phyloP scores from a whole-genome alignment of 257 asterid genomes.

The Solanum chilense region DNA sequence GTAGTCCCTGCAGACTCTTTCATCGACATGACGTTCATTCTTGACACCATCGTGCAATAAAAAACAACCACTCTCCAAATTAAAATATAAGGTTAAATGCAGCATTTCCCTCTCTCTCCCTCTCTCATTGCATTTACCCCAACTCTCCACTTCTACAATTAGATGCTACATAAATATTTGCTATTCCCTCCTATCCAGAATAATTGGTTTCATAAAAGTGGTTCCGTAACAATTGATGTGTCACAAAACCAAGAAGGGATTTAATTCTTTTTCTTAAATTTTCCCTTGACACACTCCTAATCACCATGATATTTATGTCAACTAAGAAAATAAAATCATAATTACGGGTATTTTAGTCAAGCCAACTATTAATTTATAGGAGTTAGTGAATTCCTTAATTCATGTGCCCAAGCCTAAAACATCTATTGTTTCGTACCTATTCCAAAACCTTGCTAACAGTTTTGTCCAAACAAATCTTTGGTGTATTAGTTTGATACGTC shows the following conservation, averaged over 20 bases:
- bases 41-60: not conserved
- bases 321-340: not conserved
- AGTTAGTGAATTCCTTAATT: not conserved
- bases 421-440: not conserved
- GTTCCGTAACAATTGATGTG: not conserved
- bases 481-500: not conserved
- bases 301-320: not conserved
- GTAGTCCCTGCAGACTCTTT: not conserved
- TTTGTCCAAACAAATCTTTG: not conserved
- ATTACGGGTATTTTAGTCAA: not conserved
- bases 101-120: not conserved
- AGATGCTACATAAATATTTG: not conserved
- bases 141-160: not conserved
- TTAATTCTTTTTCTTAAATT: not conserved
- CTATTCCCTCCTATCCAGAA: not conserved
- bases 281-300: not conserved
- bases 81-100: not conserved
- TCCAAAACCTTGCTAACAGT: not conserved
- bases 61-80: not conserved
- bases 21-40: not conserved
- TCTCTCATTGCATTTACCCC: not conserved
- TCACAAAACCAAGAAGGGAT: not conserved
- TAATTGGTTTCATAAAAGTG: not conserved
- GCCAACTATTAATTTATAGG: not conserved
- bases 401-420: not conserved